Evolutionary conservation across 257 asterid species (phyloP).

Genomic region (Solanum virginianum): DNA sequence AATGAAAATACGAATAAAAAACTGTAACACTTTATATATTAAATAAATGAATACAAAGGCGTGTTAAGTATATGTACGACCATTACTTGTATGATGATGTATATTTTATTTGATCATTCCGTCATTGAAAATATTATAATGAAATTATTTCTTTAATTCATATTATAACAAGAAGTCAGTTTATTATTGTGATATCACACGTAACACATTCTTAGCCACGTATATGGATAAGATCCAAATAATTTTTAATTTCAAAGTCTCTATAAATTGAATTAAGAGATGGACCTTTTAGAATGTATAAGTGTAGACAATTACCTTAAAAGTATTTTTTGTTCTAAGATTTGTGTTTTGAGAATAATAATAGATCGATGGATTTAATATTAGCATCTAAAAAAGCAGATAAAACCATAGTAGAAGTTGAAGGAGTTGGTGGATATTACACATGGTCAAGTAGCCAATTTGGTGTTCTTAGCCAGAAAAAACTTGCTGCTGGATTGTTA

Average conservation of each 20-base stretch:
- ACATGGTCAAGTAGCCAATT: slow-evolving; percentile 20
- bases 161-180: neutral
- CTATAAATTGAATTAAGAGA: neutral
- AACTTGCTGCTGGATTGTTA: slow-evolving; percentile 31
- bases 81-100: neutral
- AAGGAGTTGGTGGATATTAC: slow-evolving; percentile 26
- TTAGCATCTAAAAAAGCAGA: slow-evolving; percentile 19
- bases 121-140: neutral
- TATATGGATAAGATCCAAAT: too few relatives aligned
- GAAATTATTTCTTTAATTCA: neutral
- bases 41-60: neutral
- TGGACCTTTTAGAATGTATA: neutral
- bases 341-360: neutral
- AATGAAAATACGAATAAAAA: too few relatives aligned
- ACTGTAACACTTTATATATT: neutral
- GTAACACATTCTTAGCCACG: too few relatives aligned
- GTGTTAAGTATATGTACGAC: neutral
- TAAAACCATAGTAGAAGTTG: slow-evolving; percentile 15
- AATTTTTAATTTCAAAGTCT: neutral
- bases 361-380: slow-evolving; percentile 11
- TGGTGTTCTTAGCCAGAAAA: slow-evolving; percentile 10
- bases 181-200: neutral
- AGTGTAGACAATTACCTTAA: neutral
- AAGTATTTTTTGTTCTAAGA: neutral
- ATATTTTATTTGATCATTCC: neutral